A percentile compares a stretch with the other conserved stretches of the same genome.
Evolutionary conservation across 129 eudicot species (phyloP).

Genomic region (Kitagawia praeruptora): DNA sequence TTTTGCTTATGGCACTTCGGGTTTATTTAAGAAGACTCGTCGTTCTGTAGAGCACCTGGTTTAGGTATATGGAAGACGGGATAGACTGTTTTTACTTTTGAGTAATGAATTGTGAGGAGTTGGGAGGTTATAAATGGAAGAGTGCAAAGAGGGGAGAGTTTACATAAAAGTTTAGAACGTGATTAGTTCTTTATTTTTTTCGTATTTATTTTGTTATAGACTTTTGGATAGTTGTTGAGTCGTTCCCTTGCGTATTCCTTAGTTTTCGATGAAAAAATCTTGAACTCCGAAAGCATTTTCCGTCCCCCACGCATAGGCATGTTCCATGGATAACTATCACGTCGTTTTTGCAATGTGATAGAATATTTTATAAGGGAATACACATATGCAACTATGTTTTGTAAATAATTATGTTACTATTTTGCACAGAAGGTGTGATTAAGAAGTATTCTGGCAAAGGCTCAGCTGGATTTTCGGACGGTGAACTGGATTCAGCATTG

Average conservation of each 20-base stretch:
- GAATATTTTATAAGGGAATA: background rate
- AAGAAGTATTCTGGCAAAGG: slow-evolving; percentile 56
- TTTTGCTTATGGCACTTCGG: background rate
- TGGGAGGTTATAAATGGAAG: background rate
- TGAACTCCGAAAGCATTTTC: background rate
- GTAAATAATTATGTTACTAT: background rate
- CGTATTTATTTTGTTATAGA: no score
- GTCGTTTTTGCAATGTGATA: background rate
- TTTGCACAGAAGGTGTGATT: slow-evolving; percentile 37
- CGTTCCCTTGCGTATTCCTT: background rate
- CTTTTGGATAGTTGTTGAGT: background rate
- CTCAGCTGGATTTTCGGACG: slow-evolving; percentile 50
- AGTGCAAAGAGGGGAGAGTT: background rate
- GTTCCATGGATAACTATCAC: background rate
- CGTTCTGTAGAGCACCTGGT: background rate
- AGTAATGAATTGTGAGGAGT: background rate
- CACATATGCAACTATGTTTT: background rate
- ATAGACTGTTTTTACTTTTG: background rate
- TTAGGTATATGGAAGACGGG: background rate
- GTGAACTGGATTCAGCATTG: slow-evolving; percentile 58
- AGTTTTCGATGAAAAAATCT: background rate
- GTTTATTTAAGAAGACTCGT: background rate
- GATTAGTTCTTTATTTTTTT: background rate
- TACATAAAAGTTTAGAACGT: background rate
- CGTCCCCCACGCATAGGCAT: background rate